Evolutionary conservation across 768 basidiomycete genomes (phyloP), one percentile per base, ranked within the genome.

Genomic region (Exsudoporus frostii): DNA sequence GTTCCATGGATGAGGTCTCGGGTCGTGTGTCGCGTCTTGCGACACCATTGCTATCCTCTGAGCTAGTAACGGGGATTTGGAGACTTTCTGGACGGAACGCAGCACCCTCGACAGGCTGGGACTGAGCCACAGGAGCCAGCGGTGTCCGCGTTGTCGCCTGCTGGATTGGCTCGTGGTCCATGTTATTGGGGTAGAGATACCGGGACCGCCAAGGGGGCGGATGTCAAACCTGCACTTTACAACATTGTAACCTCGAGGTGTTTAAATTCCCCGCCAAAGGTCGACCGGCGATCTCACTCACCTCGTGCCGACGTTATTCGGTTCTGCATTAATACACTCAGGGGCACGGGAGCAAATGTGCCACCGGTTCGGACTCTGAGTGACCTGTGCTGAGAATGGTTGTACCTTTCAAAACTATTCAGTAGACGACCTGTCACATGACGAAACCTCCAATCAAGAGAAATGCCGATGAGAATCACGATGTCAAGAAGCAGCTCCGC

Each of bases 91-190:
- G 38, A 15, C 32, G 50, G 6, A 30, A 4, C 10, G n/a, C 24
- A 29, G 24, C 3, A 10, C 24, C 30, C 42, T 46, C 40, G 38
- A 27, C 17, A 27, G 44, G 7, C 19, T 40, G 58, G 8, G 50
- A 32, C n/a, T 48, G 41, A 7, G 24, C n/a, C 2, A 22, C 38
- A 22, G 50, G 38, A 2, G 33, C 5, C 14, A 6, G 41, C 2
- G 17, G 24, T n/a, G 15, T 24, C 5, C 24, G 4, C 8, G 24
- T 8, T 13, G 22, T 42, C 15, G 17, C 14, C 24, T 29, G 56
- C 5, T 42, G 29, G 8, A 40, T 24, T 40, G 19, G 58, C 2
- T 40, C 51, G 13, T 14, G 42, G 42, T 67, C 58, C 66, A 67
- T 67, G 32, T 7, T 46, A 14, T 44, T 22, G 32, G 37, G 33